phyloP scores from a whole-genome alignment of 148 eudicot species.

The Drosera capensis region DNA sequence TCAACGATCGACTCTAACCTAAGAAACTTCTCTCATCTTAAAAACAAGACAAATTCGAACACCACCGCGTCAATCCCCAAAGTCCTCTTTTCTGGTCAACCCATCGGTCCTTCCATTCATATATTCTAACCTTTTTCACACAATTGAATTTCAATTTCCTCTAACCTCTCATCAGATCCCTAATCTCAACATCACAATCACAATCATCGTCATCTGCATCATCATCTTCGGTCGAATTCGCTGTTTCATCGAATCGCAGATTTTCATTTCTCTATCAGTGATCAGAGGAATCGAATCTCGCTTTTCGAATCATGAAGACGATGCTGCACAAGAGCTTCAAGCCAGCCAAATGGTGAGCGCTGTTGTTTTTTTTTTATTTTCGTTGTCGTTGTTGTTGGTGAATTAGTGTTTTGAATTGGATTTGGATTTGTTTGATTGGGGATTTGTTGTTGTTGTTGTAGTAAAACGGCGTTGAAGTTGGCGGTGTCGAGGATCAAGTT shows the following conservation, averaged over 20 bases:
- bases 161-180: no score
- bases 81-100: no score
- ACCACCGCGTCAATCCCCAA: no score
- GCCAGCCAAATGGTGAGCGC: slow-evolving; percentile 69
- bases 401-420: background rate
- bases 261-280: background rate
- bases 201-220: no score
- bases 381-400: slow-evolving; percentile 1
- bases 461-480: slow-evolving; percentile 82
- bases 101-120: no score
- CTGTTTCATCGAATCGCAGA: background rate
- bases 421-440: background rate
- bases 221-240: background rate
- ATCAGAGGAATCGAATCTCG: background rate
- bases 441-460: slow-evolving; percentile 15
- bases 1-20: no score
- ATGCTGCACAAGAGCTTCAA: slow-evolving; percentile 80
- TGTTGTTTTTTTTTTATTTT: background rate
- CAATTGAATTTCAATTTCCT: no score
- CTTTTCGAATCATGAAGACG: slow-evolving; percentile 5
- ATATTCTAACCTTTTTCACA: no score
- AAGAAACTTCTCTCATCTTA: no score
- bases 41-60: no score
- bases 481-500: slow-evolving; percentile 68
- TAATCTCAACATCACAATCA: no score